phyloP scores from a whole-genome alignment of 441 rosid species.

The Mallotus repandus region DNA sequence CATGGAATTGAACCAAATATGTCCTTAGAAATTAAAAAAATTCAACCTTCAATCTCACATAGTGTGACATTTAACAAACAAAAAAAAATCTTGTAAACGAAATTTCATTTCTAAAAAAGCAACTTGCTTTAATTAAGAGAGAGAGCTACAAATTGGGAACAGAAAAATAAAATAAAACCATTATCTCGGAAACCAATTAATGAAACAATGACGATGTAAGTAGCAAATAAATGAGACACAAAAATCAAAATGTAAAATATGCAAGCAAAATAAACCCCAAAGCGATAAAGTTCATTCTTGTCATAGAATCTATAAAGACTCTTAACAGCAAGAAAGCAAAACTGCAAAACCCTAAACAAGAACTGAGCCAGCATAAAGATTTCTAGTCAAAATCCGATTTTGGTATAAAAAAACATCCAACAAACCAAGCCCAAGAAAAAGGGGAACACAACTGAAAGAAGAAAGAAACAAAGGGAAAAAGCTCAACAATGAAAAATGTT shows the following conservation, averaged over 20 bases:
- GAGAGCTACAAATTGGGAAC: not conserved
- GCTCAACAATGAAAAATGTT: not conserved
- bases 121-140: not conserved
- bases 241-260: not conserved
- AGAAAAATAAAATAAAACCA: not conserved
- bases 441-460: not conserved
- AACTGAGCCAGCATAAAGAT: not conserved
- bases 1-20: no score
- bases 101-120: not conserved
- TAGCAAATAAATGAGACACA: not conserved
- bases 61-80: not conserved
- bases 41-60: not conserved
- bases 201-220: no score
- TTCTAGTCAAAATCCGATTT: not conserved
- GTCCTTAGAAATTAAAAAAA: no score
- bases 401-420: not conserved
- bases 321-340: not conserved
- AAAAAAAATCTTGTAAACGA: not conserved
- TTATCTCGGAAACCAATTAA: not conserved
- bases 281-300: not conserved
- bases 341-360: slow-evolving; percentile 13
- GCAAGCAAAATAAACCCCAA: not conserved
- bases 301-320: not conserved
- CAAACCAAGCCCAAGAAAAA: not conserved
- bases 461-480: not conserved